phyloP scores from a whole-genome alignment of 805 yeast species.

The Brettanomyces sp. region DNA sequence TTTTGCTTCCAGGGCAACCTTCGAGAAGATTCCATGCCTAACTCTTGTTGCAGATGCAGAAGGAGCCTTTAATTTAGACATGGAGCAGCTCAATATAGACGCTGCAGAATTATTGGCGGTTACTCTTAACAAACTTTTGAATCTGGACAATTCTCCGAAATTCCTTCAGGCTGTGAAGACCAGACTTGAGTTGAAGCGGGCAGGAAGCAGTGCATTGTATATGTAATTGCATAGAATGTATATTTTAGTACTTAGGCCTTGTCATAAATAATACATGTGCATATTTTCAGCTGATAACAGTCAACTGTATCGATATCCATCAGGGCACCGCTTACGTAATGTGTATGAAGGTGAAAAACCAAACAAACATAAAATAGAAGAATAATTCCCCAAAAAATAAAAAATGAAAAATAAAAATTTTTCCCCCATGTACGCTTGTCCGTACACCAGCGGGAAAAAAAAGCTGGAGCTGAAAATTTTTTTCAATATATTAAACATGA shows the following conservation, averaged over 20 bases:
- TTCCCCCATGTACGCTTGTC: too few species aligned
- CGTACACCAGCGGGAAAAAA: too few species aligned
- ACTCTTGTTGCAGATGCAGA: conserved; percentile 31
- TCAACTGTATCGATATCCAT: too few species aligned
- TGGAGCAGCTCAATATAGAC: conserved; percentile 33
- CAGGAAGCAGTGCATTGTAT: conserved; percentile 12
- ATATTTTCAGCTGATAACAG: too few species aligned
- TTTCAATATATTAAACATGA: too few species aligned
- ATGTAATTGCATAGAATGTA: conserved; percentile 1
- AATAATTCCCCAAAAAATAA: too few species aligned
- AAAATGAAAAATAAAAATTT: too few species aligned
- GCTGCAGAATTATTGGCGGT: conserved; percentile 28
- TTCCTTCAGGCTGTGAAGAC: conserved; percentile 6
- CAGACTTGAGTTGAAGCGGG: conserved; percentile 8
- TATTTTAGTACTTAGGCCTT: background rate
- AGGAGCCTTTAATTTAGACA: conserved; percentile 36
- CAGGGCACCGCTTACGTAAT: too few species aligned
- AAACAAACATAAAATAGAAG: too few species aligned
- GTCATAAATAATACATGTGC: too few species aligned
- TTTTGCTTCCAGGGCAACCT: conserved; percentile 23
- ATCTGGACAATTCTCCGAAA: conserved; percentile 1
- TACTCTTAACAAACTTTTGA: conserved; percentile 11
- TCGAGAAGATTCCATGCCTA: conserved; percentile 5
- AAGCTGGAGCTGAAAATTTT: too few species aligned
- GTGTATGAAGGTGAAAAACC: too few species aligned